A percentile compares a stretch with the other conserved stretches of the same genome.
phyloP scores from a whole-genome alignment of 169 alveolate species.

The Plasmodium gonderi region DNA sequence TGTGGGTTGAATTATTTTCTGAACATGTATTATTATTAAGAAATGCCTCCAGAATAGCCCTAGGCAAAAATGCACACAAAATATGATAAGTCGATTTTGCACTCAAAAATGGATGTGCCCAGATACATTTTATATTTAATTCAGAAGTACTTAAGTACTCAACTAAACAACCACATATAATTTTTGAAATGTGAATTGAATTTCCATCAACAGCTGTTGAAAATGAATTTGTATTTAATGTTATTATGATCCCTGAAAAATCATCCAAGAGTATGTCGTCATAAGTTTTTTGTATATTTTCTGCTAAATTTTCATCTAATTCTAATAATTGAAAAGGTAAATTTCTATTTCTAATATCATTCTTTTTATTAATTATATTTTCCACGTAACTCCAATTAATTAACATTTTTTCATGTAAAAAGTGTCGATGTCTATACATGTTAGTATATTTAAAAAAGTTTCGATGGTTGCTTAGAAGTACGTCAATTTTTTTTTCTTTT shows the following conservation, averaged over 20 bases:
- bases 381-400: slow-evolving; percentile 83
- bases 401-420: slow-evolving; percentile 80
- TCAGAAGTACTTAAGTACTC: slow-evolving; percentile 83
- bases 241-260: slow-evolving; percentile 83
- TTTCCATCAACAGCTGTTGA: slow-evolving; percentile 31
- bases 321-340: slow-evolving; percentile 85
- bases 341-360: slow-evolving; percentile 79
- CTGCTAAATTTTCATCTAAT: slow-evolving; percentile 76
- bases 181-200: slow-evolving; percentile 69
- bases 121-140: slow-evolving; percentile 81
- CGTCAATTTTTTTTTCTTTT: slow-evolving; percentile 75
- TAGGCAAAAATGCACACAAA: slow-evolving; percentile 83
- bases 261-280: slow-evolving; percentile 83
- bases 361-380: slow-evolving; percentile 22
- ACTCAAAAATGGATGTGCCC: slow-evolving; percentile 85
- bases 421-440: slow-evolving; percentile 82
- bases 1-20: slow-evolving; percentile 46
- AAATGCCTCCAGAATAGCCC: slow-evolving; percentile 84
- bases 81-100: slow-evolving; percentile 82
- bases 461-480: slow-evolving; percentile 72
- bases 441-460: slow-evolving; percentile 75
- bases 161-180: slow-evolving; percentile 85
- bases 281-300: slow-evolving; percentile 79
- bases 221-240: slow-evolving; percentile 81
- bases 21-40: slow-evolving; percentile 59